These are phyloP conservation scores for Ceratobasidium papillatum DNA, from an alignment of 1,284 basidiomycete genomes.

Conservation along the genomic window DNA sequence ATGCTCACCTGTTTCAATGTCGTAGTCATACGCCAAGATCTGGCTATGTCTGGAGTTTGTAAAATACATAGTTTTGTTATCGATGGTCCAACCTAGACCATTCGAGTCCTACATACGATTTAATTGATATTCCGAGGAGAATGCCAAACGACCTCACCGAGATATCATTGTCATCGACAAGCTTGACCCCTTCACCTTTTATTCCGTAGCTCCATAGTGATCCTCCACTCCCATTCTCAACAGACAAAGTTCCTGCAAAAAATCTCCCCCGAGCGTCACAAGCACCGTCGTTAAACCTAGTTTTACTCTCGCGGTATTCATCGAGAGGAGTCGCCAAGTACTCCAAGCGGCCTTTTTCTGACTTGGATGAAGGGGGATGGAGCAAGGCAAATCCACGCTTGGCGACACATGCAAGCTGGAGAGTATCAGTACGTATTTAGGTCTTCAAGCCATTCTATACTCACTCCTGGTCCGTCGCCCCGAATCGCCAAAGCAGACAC, in stretches of 20 bases:
- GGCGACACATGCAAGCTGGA: conserved; percentile 65
- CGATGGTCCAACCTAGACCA: conserved; percentile 69
- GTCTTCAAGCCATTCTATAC: neutral
- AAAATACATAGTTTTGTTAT: conserved; percentile 71
- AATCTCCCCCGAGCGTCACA: conserved; percentile 68
- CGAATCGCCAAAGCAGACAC: conserved; percentile 66
- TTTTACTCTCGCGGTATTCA: conserved; percentile 54
- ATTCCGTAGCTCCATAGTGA: conserved; percentile 70
- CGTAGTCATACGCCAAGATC: conserved; percentile 67
- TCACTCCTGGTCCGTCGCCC: conserved; percentile 58
- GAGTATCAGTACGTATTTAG: neutral
- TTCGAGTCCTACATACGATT: conserved; percentile 63
- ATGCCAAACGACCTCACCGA: conserved; percentile 56
- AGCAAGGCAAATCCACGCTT: conserved; percentile 64
- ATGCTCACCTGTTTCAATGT: conserved; percentile 61
- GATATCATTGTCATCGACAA: conserved; percentile 71
- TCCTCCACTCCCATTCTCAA: conserved; percentile 58
- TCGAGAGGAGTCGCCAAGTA: conserved; percentile 63
- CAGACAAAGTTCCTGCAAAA: conserved; percentile 68
- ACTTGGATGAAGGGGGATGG: conserved; percentile 47
- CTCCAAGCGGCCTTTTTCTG: conserved; percentile 51
- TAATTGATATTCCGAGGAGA: neutral
- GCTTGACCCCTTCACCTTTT: conserved; percentile 54
- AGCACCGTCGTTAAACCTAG: conserved; percentile 74
- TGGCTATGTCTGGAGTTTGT: conserved; percentile 69